Evolutionary conservation across 176 grass and related monocot genomes (phyloP).

Genomic region (Rhipidocladum racemiflorum): DNA sequence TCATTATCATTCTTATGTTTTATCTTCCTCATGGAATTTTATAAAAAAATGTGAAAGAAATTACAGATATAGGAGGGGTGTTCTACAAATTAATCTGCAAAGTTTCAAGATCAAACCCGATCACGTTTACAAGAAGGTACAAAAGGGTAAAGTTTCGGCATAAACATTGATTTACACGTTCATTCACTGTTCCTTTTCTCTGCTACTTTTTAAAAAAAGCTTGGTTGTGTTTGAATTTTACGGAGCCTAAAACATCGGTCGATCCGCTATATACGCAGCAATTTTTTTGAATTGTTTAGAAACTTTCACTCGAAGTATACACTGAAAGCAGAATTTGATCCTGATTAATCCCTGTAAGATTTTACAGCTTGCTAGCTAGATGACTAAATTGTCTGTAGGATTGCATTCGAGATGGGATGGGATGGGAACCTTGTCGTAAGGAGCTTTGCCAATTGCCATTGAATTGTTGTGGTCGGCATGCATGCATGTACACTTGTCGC

Average conservation of each 20-base stretch:
- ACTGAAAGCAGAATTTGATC: neutral
- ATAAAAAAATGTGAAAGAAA: neutral
- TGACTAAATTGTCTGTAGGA: neutral
- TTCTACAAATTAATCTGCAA: neutral
- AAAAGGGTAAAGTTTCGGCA: neutral
- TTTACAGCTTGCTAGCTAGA: neutral
- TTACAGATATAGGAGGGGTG: neutral
- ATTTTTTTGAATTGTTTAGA: neutral
- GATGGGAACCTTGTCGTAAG: neutral
- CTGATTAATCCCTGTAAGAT: neutral
- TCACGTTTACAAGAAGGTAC: neutral
- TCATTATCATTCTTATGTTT: neutral
- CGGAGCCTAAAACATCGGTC: neutral
- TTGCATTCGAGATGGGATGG: conserved; percentile 3
- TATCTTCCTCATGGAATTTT: neutral
- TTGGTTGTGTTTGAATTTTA: neutral
- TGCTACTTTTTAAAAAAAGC: neutral
- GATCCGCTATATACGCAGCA: neutral
- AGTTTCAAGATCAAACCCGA: neutral
- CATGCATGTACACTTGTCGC: conserved; percentile 33
- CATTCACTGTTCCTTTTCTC: neutral
- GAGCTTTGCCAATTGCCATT: neutral
- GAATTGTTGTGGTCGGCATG: conserved; percentile 33
- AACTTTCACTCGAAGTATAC: neutral
- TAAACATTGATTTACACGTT: neutral